Percentiles rank a stretch among this genome's conserved stretches.
Evolutionary conservation across 1,139 yeast genomes (phyloP).

Genomic region (Geotrichum europaeum): DNA sequence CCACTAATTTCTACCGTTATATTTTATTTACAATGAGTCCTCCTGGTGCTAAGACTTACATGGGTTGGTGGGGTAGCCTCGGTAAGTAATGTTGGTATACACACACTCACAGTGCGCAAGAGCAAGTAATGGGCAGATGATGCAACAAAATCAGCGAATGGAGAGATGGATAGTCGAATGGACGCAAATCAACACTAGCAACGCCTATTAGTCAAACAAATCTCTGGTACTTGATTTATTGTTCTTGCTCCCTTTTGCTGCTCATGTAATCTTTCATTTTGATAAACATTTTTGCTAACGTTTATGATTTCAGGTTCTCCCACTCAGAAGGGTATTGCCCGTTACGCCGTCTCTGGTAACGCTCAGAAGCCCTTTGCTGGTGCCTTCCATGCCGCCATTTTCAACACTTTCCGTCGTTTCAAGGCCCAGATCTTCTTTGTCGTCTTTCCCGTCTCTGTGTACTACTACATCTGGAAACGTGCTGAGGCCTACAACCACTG

Average conservation of each 20-base stretch:
- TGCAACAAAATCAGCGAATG: not conserved
- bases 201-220: not conserved
- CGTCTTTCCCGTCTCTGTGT: constrained; percentile 67
- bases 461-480: constrained; percentile 82
- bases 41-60: constrained; percentile 70
- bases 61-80: constrained; percentile 97
- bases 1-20: constrained; percentile 5
- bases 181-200: not conserved
- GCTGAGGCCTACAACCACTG: constrained; percentile 90
- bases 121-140: not conserved
- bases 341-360: constrained; percentile 83
- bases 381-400: constrained; percentile 74
- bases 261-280: not conserved
- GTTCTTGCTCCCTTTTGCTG: not conserved
- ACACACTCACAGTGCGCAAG: too few relatives aligned
- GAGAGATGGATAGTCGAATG: not conserved
- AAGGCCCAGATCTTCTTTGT: constrained; percentile 79
- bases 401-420: constrained; percentile 93
- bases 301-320: constrained; percentile 23
- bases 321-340: constrained; percentile 24
- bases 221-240: too few relatives aligned
- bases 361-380: constrained; percentile 93
- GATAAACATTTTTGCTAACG: not conserved
- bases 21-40: constrained; percentile 49
- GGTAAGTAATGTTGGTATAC: constrained; percentile 28